Base-by-base conservation (phyloP, 192 early-diverging fungal species). In the Backusella liffmaniae region DNA sequence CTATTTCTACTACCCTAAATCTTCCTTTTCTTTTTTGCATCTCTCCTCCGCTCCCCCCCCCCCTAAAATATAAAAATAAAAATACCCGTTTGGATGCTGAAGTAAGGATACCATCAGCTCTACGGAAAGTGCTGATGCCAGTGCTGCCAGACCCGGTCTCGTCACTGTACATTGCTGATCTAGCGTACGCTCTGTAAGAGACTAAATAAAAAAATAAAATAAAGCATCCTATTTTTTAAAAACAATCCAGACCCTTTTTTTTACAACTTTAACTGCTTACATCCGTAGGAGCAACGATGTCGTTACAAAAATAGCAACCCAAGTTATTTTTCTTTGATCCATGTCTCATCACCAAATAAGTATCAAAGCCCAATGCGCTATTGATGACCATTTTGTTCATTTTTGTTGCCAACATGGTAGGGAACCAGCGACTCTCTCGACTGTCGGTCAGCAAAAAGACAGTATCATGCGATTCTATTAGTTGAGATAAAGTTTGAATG, bases 101-200 rank as follows among this genome's bases (percentile, higher is more conserved):
- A 97, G 72, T 8, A 95, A 72, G 0, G 96, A 95, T 1, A 96
- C 89, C 77, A 98, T 84, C 80, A 99, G 87, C 86, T 99, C 98
- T 5, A 96, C 97, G 0, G 96, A 94, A 42, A 89, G 81, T 5
- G 95, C 95, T 49, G 90, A 88, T 1, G 98, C 96, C 65, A 98
- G 87, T 5, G 94, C 91, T 10, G 97, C 92, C n/a, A 99, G 79
- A 4, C 98, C 98, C 4, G 98, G 98, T 21, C 98, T 88, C 2
- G 98, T 97, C 5, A 99, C 98, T 0, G 98, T 99, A 80, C 98
- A 99, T 88, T 97, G 95, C 79, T 99, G 98, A 80, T 99, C 98
- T 62, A 99, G 84, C 0, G 97, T 97, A 41, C 98, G 88, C 82
- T 97, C 96, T 12, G 89, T 92, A 5, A 98, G 86, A 18, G 98